Evolutionary conservation across 371 early-diverging fungal species (phyloP).

Genomic region (Phascolomyces articulosus): DNA sequence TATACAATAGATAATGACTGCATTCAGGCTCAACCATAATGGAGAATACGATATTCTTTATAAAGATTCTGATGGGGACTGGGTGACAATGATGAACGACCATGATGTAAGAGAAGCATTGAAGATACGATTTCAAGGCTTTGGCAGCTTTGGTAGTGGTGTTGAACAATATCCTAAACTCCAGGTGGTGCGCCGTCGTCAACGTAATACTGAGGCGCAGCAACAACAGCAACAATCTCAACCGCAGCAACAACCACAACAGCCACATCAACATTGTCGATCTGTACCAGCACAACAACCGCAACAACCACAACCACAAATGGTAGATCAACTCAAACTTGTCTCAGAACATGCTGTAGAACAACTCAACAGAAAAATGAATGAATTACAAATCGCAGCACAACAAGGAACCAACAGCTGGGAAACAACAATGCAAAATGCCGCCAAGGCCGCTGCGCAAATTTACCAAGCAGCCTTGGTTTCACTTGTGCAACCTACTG

Average conservation of each 20-base stretch:
- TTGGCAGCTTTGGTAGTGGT: too few species aligned
- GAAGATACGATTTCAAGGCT: not conserved
- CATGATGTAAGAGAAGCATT: not conserved
- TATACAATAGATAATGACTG: not conserved
- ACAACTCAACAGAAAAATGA: not conserved
- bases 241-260: not conserved
- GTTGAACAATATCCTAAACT: not conserved
- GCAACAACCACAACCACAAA: not conserved
- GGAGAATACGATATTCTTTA: slow-evolving; percentile 4
- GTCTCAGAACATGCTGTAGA: not conserved
- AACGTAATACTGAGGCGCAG: not conserved
- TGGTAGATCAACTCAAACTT: not conserved
- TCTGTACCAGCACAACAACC: not conserved
- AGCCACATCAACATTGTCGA: not conserved
- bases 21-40: not conserved
- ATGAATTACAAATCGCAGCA: not conserved
- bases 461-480: not conserved
- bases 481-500: not conserved
- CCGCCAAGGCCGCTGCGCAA: slow-evolving; percentile 1
- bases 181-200: not conserved
- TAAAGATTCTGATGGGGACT: not conserved
- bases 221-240: not conserved
- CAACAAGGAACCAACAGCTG: not conserved
- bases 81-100: not conserved
- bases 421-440: not conserved